phyloP scores from a whole-genome alignment of 495 filamentous ascomycete genomes.

The Neurospora sp. region DNA sequence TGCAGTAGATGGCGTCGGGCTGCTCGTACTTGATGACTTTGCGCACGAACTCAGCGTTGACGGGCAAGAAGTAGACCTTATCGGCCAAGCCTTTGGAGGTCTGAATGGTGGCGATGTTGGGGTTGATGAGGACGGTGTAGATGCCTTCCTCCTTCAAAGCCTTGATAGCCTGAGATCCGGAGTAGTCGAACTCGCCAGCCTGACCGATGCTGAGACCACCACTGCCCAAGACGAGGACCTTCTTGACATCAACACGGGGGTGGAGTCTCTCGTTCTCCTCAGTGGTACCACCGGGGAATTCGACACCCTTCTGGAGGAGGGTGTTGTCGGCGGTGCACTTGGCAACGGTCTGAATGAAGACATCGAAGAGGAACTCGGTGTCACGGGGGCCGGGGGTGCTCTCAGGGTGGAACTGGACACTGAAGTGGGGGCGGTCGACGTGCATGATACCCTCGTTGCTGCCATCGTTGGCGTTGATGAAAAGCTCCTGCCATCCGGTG shows the following conservation, averaged over 20 bases:
- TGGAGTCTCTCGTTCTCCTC: constrained; percentile 66
- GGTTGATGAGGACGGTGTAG: constrained; percentile 91
- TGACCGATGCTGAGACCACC: constrained; percentile 94
- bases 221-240: constrained; percentile 86
- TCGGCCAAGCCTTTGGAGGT: constrained; percentile 96
- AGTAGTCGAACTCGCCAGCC: constrained; percentile 96
- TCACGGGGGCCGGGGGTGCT: constrained; percentile 93
- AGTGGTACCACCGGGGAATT: constrained; percentile 73
- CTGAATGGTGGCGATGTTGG: constrained; percentile 97
- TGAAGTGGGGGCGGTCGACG: constrained; percentile 78
- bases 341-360: constrained; percentile 80
- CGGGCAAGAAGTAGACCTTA: constrained; percentile 95
- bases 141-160: constrained; percentile 94
- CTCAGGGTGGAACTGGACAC: constrained; percentile 97
- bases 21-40: constrained; percentile 90
- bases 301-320: constrained; percentile 57
- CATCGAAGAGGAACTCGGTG: constrained; percentile 92
- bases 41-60: constrained; percentile 93
- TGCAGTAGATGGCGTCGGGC: constrained; percentile 92
- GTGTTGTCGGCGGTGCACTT: constrained; percentile 48
- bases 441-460: constrained; percentile 97
- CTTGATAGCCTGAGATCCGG: constrained; percentile 91
- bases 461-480: constrained; percentile 95
- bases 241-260: constrained; percentile 78
- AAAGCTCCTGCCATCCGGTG: constrained; percentile 77